A percentile compares a stretch with the other conserved stretches of the same genome.
These are phyloP conservation scores for Astrothelium macrocarpum DNA, from an alignment of 495 filamentous ascomycete genomes.

Conservation along the genomic window DNA sequence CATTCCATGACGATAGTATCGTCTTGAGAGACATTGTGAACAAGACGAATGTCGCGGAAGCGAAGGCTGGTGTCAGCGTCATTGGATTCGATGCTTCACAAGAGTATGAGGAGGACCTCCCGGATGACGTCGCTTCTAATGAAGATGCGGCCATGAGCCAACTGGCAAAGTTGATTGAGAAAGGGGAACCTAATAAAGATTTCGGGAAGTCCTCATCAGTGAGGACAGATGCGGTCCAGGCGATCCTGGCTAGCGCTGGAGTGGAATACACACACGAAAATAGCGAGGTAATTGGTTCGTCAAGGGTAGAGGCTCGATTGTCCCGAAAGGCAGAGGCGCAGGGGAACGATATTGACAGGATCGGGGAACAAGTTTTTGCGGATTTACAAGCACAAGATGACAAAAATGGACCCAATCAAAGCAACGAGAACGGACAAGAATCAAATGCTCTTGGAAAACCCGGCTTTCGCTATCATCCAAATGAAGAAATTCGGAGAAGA, in stretches of 20 bases:
- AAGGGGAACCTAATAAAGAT: slow-evolving; percentile 10
- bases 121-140: slow-evolving; percentile 44
- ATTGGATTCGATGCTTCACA: slow-evolving; percentile 46
- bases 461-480: slow-evolving; percentile 64
- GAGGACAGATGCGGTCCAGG: slow-evolving; percentile 47
- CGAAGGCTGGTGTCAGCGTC: slow-evolving; percentile 72
- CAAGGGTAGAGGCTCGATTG: slow-evolving; percentile 70
- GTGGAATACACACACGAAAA: slow-evolving; percentile 97
- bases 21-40: slow-evolving; percentile 89
- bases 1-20: slow-evolving; percentile 67
- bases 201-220: slow-evolving; percentile 21
- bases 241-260: slow-evolving; percentile 78
- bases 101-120: slow-evolving; percentile 28
- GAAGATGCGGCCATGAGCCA: slow-evolving; percentile 64
- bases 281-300: slow-evolving; percentile 86
- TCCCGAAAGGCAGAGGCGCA: slow-evolving; percentile 63
- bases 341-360: slow-evolving; percentile 39
- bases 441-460: slow-evolving; percentile 23
- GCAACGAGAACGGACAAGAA: slow-evolving; percentile 14
- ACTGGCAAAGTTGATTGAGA: slow-evolving; percentile 60
- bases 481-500: slow-evolving; percentile 59
- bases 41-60: slow-evolving; percentile 94
- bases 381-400: slow-evolving; percentile 16
- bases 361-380: slow-evolving; percentile 13
- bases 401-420: slow-evolving; percentile 10